Evolutionary conservation across 2,329 filamentous ascomycete species (phyloP).

Genomic region (Fusarium brachygibbosum): DNA sequence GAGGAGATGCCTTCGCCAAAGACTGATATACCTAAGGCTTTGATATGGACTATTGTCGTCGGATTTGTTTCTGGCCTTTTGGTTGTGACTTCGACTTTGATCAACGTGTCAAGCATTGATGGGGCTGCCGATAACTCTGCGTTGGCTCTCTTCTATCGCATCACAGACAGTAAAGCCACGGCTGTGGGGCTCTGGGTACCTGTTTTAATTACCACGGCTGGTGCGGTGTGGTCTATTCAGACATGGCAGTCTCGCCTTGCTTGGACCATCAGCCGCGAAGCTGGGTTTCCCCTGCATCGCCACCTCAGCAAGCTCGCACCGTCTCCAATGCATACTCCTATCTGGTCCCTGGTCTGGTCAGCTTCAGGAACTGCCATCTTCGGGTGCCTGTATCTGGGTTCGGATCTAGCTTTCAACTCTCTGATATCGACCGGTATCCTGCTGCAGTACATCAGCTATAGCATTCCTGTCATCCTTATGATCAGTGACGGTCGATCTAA

Average conservation of each 20-base stretch:
- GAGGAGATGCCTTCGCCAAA: slow-evolving; percentile 13
- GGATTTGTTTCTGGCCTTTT: slow-evolving; percentile 11
- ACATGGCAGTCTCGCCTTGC: slow-evolving; percentile 14
- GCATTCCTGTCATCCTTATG: slow-evolving; percentile 3
- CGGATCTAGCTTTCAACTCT: slow-evolving; percentile 11
- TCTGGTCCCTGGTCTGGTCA: slow-evolving; percentile 9
- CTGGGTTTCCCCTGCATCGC: slow-evolving; percentile 5
- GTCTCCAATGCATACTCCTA: slow-evolving; percentile 1
- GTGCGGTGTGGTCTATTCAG: slow-evolving; percentile 18
- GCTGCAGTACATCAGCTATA: slow-evolving; percentile 14
- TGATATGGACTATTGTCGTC: slow-evolving; percentile 14
- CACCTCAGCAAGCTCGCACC: slow-evolving; percentile 16
- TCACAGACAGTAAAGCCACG: slow-evolving; percentile 3
- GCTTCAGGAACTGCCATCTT: slow-evolving; percentile 9
- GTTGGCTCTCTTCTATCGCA: slow-evolving; percentile 6
- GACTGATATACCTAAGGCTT: slow-evolving; percentile 8
- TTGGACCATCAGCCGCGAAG: slow-evolving; percentile 10
- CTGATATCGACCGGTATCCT: slow-evolving; percentile 8
- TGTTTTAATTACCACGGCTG: not conserved
- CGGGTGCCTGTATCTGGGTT: slow-evolving; percentile 11
- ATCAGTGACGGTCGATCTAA: slow-evolving; percentile 1
- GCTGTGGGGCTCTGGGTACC: slow-evolving; percentile 13
- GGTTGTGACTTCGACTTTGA: not conserved
- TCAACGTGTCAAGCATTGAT: slow-evolving; percentile 2
- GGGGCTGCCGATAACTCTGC: slow-evolving; percentile 10